These are phyloP conservation scores for Debaryomyces fabryi DNA, from an alignment of 1,139 yeast genomes.

Conservation along the genomic window DNA sequence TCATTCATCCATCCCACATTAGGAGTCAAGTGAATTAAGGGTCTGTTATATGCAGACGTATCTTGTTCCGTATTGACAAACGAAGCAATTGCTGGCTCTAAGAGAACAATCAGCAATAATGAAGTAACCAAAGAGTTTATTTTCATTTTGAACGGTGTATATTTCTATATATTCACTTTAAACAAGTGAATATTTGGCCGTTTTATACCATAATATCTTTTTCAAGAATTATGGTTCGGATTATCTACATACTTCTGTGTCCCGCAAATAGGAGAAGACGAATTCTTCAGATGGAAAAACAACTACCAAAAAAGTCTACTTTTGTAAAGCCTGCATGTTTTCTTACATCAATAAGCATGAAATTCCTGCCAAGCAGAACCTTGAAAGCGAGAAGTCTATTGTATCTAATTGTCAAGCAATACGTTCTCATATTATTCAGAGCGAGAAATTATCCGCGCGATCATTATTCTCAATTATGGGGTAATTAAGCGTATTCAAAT, in stretches of 20 bases:
- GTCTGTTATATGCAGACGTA: slow-evolving; percentile 5
- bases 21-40: slow-evolving; percentile 8
- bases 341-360: too few species aligned
- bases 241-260: neutral
- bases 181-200: neutral
- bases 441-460: neutral
- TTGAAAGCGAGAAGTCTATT: neutral
- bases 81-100: neutral
- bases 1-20: slow-evolving; percentile 15
- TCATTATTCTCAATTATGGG: neutral
- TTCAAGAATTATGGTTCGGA: neutral
- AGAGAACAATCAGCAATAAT: neutral
- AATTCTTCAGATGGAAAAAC: neutral
- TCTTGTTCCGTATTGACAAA: neutral
- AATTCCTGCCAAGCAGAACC: neutral
- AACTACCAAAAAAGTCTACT: neutral
- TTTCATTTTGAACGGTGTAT: neutral
- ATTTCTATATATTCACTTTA: neutral
- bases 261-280: neutral
- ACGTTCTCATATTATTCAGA: neutral
- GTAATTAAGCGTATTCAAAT: neutral
- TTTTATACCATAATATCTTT: neutral
- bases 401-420: neutral
- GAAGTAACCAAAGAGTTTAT: neutral
- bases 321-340: neutral